phyloP scores from a whole-genome alignment of 2,329 filamentous ascomycete species.

The Colletotrichum sp. region DNA sequence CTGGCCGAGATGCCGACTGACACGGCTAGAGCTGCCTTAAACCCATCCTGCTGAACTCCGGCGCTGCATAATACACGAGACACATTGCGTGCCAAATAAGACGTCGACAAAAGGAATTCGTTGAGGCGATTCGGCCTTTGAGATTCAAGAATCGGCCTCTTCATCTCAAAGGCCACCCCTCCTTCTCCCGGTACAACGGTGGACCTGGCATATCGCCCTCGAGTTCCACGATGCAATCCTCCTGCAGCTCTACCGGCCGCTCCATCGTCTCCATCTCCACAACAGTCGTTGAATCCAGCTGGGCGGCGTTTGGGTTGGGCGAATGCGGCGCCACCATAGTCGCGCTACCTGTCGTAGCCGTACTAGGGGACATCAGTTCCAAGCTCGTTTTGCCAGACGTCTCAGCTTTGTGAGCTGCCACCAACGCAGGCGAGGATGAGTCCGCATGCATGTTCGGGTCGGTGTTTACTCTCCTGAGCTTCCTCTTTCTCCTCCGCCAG shows the following conservation, averaged over 20 bases:
- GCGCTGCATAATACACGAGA: slow-evolving; percentile 1
- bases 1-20: not conserved
- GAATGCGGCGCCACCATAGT: slow-evolving; percentile 2
- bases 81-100: not conserved
- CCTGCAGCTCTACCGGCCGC: slow-evolving; percentile 14
- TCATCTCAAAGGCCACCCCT: slow-evolving; percentile 11
- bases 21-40: not conserved
- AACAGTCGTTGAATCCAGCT: slow-evolving; percentile 9
- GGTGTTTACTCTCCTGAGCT: not conserved
- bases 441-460: not conserved
- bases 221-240: slow-evolving; percentile 4
- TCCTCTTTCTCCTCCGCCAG: not conserved
- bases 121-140: not conserved
- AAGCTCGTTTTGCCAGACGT: not conserved
- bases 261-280: slow-evolving; percentile 18
- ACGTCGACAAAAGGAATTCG: not conserved
- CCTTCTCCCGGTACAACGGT: slow-evolving; percentile 16
- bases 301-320: not conserved
- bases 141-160: not conserved
- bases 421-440: not conserved
- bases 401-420: not conserved
- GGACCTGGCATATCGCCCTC: slow-evolving; percentile 19
- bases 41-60: not conserved
- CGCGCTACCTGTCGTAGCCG: not conserved
- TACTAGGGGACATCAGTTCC: not conserved